Conservation (phyloP, 495 filamentous ascomycete species). For the Aspergillus avenaceus region DNA sequence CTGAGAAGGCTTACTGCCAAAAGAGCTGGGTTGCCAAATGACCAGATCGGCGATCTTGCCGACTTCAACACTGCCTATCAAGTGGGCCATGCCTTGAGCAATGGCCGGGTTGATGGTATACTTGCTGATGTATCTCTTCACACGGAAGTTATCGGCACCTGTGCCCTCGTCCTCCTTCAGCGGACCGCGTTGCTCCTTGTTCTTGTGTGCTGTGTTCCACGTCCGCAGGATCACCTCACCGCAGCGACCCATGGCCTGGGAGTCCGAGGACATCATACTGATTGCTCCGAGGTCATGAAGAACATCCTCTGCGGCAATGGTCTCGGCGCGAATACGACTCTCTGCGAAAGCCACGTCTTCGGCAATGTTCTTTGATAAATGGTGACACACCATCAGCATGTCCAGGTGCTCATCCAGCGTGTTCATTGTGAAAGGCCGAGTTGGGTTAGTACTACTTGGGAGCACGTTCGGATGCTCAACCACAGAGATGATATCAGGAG, state of each 20-base stretch:
- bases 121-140: constrained; percentile 92
- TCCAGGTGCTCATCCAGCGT: constrained; percentile 96
- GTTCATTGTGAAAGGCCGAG: constrained; percentile 86
- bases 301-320: constrained; percentile 96
- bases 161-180: constrained; percentile 76
- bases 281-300: constrained; percentile 95
- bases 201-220: constrained; percentile 98
- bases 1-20: constrained; percentile 80
- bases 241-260: constrained; percentile 95
- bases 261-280: constrained; percentile 96
- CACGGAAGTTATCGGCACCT: constrained; percentile 86
- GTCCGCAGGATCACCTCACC: constrained; percentile 93
- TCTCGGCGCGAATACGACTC: constrained; percentile 90
- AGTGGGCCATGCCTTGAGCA: constrained; percentile 87
- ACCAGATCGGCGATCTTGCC: constrained; percentile 93
- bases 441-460: constrained; percentile 90
- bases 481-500: constrained; percentile 93
- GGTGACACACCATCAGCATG: constrained; percentile 99
- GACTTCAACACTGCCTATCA: constrained; percentile 83
- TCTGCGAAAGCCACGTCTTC: constrained; percentile 97
- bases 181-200: constrained; percentile 79
- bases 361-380: constrained; percentile 84
- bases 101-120: constrained; percentile 97
- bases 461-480: constrained; percentile 92
- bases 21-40: constrained; percentile 80